Conservation (phyloP, 768 basidiomycete genomes). For the Boletus vermiculosoides region DNA sequence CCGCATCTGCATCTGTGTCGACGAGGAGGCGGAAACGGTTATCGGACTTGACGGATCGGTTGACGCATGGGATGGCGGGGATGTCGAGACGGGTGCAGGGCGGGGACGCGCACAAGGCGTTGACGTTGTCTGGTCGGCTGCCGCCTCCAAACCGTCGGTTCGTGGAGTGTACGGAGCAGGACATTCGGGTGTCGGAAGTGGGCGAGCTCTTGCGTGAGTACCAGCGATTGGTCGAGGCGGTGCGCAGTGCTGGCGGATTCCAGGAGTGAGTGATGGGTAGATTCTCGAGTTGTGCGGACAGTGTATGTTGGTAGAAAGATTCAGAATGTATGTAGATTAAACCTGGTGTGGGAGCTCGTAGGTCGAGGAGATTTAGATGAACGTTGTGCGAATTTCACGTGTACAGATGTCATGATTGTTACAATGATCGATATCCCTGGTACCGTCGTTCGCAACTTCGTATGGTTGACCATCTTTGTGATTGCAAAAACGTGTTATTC, state of each 20-base stretch:
- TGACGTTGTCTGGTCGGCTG: slow-evolving; percentile 40
- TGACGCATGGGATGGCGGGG: slow-evolving; percentile 71
- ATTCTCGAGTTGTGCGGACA: not conserved
- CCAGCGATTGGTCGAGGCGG: slow-evolving; percentile 67
- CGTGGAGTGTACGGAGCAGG: slow-evolving; percentile 68
- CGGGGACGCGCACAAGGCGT: slow-evolving; percentile 36
- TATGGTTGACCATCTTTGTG: too few relatives aligned
- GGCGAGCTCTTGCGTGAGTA: slow-evolving; percentile 80
- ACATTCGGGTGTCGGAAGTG: slow-evolving; percentile 80
- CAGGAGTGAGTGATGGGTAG: slow-evolving; percentile 16
- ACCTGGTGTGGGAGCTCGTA: not conserved
- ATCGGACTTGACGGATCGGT: slow-evolving; percentile 60
- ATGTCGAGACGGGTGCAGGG: slow-evolving; percentile 43
- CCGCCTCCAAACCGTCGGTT: slow-evolving; percentile 69
- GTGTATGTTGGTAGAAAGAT: not conserved
- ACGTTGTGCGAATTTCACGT: too few relatives aligned
- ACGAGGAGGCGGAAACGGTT: slow-evolving; percentile 53
- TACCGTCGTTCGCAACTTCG: too few relatives aligned
- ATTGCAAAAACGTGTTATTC: too few relatives aligned
- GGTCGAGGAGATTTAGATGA: not conserved
- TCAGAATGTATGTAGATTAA: not conserved
- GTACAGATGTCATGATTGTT: too few relatives aligned
- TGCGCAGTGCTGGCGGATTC: slow-evolving; percentile 52
- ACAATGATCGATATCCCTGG: too few relatives aligned
- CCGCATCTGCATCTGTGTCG: not conserved